These are phyloP conservation scores for Oryza coarctata DNA, from an alignment of 176 grass and related monocot species.

Conservation along the genomic window DNA sequence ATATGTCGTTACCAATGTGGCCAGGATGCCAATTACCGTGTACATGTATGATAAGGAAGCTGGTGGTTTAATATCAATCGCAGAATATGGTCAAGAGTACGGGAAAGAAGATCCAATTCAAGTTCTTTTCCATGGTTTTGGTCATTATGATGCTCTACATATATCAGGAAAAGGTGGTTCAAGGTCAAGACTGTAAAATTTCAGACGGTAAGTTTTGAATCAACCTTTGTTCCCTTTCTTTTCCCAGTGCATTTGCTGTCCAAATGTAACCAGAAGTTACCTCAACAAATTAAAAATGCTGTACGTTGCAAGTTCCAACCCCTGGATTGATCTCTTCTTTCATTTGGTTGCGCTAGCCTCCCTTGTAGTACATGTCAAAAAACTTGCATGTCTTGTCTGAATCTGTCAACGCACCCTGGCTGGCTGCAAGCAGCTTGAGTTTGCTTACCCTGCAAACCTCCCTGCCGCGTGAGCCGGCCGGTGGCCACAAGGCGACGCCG, in stretches of 20 bases:
- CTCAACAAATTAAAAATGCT: neutral
- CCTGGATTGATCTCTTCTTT: no score
- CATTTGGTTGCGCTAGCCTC: neutral
- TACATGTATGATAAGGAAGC: constrained; percentile 64
- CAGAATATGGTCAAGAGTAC: constrained; percentile 78
- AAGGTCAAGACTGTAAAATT: constrained; percentile 49
- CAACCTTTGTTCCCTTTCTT: neutral
- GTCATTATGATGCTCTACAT: constrained; percentile 65
- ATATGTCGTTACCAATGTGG: neutral
- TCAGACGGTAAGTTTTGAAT: neutral
- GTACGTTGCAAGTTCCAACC: no score
- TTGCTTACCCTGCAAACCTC: neutral
- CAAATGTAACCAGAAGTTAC: neutral
- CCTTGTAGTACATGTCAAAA: neutral
- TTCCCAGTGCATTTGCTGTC: neutral
- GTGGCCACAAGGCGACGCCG: neutral
- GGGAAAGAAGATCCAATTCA: constrained; percentile 59
- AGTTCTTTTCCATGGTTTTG: constrained; percentile 77
- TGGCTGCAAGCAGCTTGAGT: neutral
- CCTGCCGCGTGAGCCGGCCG: neutral
- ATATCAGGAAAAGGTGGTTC: constrained; percentile 35
- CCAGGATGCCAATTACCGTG: constrained; percentile 74
- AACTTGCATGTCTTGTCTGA: neutral
- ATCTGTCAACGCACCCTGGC: neutral
- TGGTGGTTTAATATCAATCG: constrained; percentile 57